Evolutionary conservation across 2,329 filamentous ascomycete genomes (phyloP).

Genomic region (Cercospora janseana): DNA sequence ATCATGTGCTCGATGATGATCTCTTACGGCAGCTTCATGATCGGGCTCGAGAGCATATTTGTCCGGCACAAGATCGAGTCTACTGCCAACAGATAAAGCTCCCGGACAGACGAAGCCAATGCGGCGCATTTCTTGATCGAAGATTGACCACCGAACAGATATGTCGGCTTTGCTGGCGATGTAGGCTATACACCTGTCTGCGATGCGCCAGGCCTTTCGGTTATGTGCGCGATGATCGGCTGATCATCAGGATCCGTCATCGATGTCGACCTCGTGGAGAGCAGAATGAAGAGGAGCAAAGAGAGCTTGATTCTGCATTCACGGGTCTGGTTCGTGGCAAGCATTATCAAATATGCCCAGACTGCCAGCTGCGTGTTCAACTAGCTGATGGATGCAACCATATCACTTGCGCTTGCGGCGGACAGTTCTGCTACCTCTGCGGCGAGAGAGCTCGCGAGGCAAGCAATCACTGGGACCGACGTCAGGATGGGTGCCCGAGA

Average conservation of each 20-base stretch:
- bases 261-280: conserved; percentile 6
- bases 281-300: conserved; percentile 3
- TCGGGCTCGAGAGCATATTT: conserved; percentile 15
- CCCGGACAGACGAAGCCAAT: background rate
- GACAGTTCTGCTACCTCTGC: conserved; percentile 22
- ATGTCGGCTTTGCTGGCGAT: conserved; percentile 6
- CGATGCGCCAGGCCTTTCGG: conserved; percentile 11
- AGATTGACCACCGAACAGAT: background rate
- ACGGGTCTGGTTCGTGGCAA: conserved; percentile 19
- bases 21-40: conserved; percentile 17
- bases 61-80: conserved; percentile 17
- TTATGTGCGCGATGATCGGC: background rate
- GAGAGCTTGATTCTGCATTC: conserved; percentile 16
- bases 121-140: conserved; percentile 10
- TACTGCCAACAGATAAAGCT: conserved; percentile 19
- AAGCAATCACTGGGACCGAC: conserved; percentile 16
- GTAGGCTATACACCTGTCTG: conserved; percentile 6
- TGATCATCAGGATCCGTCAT: conserved; percentile 5
- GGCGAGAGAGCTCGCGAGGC: conserved; percentile 8
- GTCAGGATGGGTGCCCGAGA: conserved; percentile 14
- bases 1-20: conserved; percentile 13
- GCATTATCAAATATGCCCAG: conserved; percentile 25
- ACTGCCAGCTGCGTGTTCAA: conserved; percentile 15
- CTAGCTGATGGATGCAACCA: conserved; percentile 24
- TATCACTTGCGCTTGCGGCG: conserved; percentile 22